Evolutionary conservation across 306 rosid genomes (phyloP).

Genomic region (Prosopis cineraria): DNA sequence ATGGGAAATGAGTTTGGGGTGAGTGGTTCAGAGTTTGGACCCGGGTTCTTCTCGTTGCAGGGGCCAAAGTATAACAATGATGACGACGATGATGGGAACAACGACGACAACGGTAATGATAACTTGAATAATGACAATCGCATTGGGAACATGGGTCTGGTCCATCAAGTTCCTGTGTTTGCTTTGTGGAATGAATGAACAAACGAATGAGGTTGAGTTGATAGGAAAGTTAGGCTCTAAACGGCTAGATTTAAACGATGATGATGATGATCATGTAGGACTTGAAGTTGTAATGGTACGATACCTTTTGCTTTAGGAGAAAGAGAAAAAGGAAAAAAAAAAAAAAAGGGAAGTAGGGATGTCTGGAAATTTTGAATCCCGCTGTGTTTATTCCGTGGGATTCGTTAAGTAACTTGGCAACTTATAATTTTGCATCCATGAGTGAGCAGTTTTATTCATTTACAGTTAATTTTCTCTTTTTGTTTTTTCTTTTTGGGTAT

Average conservation of each 20-base stretch:
- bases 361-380: background rate
- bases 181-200: conserved; percentile 77
- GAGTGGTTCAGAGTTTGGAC: conserved; percentile 59
- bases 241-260: background rate
- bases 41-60: conserved; percentile 61
- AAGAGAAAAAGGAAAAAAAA: background rate
- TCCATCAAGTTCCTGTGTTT: conserved; percentile 79
- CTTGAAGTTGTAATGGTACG: background rate
- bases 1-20: conserved; percentile 46
- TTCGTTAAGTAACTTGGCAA: background rate
- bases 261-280: background rate
- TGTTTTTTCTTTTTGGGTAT: too few species aligned
- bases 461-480: too few species aligned
- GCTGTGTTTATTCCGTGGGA: background rate
- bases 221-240: conserved; percentile 21
- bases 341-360: too few species aligned
- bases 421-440: background rate
- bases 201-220: background rate
- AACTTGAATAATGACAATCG: conserved; percentile 39
- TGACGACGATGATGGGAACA: conserved; percentile 46
- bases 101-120: conserved; percentile 56
- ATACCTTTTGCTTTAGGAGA: background rate
- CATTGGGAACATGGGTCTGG: conserved; percentile 61
- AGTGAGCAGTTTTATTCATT: background rate
- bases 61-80: conserved; percentile 62